Base-by-base conservation (phyloP, 2,329 filamentous ascomycete genomes). In the Fusarium protoensiforme region DNA sequence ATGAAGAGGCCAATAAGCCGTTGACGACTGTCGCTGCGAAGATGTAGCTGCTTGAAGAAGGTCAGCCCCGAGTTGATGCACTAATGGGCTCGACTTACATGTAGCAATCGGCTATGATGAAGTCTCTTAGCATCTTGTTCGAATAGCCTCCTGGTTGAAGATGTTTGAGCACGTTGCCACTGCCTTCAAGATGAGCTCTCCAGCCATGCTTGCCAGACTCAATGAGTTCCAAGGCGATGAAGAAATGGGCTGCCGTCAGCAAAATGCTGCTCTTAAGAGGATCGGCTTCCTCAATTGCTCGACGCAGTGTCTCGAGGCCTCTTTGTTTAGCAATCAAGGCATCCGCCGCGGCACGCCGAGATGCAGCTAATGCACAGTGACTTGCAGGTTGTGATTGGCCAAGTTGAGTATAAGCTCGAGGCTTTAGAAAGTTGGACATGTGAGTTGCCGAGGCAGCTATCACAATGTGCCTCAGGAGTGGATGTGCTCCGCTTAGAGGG, bases 101-200 rank as follows among this genome's bases (percentile, higher is more conserved):
- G 13, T 68, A 68, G 1, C 65, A 68, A 20, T 68, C 65, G 1
- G 65, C 65, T n/a, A 68, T 56, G 2, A 68, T 48, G 36, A 61
- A 68, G 27, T 68, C 63, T 36, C 59, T 54, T 8, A 68, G 62
- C 36, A 54, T 67, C 16, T 56, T 54, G 7, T 58, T 33, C 6
- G 56, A 46, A 13, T 46, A 41, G 1, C 24, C 65, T 2, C 41
- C 35, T 4, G 65, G 65, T 10, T 24, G 63, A 13, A 48, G 43
- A 20, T 67, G 46, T 1, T 6, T 65, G 1, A 68, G 11, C 0
- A 68, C 6, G 20, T 46, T 67, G 10, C 62, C 65, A 6, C 58
- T 67, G 0, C 63, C 65, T 7, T 68, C 63, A 1, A 68, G 36
- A n/a, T 68, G 63, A 10, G 65, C 63, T 13, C 65, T 66, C 20